Base-by-base conservation (phyloP, 2,329 filamentous ascomycete genomes). In the Pestalotiopsis sp. region DNA sequence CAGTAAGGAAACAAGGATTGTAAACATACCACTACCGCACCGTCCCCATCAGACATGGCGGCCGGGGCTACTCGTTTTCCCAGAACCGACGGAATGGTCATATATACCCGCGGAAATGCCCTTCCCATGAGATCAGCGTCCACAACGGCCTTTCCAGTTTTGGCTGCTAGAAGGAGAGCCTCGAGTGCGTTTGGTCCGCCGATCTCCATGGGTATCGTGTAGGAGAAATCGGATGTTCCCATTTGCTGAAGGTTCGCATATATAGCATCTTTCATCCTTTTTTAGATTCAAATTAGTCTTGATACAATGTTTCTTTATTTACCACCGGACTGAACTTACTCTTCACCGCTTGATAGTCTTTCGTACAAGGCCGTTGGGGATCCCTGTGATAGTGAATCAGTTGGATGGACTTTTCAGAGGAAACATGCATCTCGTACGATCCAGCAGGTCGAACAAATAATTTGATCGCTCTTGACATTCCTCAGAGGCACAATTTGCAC, bases 131-230 rank as follows among this genome's bases (percentile, higher is more conserved):
- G 25, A 6, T 61, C 59, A 3, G 59, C 59, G 11, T 61, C 59
- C 1, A 61, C 25, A 1, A 27, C 59, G 1, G 11, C 12, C 27
- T 61, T 61, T 17, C 59, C 59, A 5, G 27, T 20, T 5, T 61
- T 61, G 25, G 59, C 27, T 36, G 59, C 59, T 6, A 61, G 25
- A 6, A 61, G 27, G 2, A 61, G 31, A 5, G 59, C 59, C 31
- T 61, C 59, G 2, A 61, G 59, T 5, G 59, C 59, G 20, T 61
- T 61, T 61, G 59, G 59, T 20, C 59, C 59, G n/a, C 59, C 59
- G n/a, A 61, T 61, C 27, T 61, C 59, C 25, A 27, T 61, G n/a
- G 59, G 59, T 36, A 39, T 36, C 4, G 27, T 36, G 20, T 61
- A 39, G 12, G 59, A 14, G 31, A 61, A 61, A 25, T 61, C 59